Percentiles rank a stretch among this genome's conserved stretches.
Evolutionary conservation across 139 green algal species (phyloP).

Genomic region (Limnomonas spitsbergensis): DNA sequence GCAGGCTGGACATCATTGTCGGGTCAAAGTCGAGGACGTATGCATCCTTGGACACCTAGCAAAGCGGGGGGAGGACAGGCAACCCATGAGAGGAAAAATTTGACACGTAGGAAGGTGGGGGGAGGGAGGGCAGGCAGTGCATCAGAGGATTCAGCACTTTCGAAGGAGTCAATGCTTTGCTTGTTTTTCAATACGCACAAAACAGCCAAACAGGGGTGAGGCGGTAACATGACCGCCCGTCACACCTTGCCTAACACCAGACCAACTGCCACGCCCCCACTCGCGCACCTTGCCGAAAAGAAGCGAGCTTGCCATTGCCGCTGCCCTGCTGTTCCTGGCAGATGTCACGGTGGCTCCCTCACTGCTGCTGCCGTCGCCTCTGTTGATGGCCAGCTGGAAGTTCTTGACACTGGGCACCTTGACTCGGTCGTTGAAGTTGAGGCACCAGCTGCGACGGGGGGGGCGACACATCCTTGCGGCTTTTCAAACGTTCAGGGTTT

Average conservation of each 20-base stretch:
- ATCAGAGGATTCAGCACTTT: too few species aligned
- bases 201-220: too few species aligned
- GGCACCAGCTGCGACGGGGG: conserved; percentile 71
- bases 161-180: too few species aligned
- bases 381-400: conserved; percentile 6
- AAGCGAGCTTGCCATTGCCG: not conserved
- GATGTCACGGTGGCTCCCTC: too few species aligned
- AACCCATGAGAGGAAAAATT: too few species aligned
- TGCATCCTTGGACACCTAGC: not conserved
- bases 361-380: not conserved
- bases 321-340: not conserved
- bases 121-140: too few species aligned
- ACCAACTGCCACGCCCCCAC: not conserved
- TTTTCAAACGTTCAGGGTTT: not conserved
- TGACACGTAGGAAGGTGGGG: too few species aligned
- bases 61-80: too few species aligned
- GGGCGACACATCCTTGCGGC: not conserved
- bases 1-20: not conserved
- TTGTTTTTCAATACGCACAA: too few species aligned
- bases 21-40: conserved; percentile 20
- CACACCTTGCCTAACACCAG: conserved; percentile 22
- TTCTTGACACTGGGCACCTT: conserved; percentile 85
- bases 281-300: not conserved
- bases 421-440: conserved; percentile 95
- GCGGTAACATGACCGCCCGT: too few species aligned